phyloP scores from a whole-genome alignment of 169 alveolate species.

The Plasmodium gonderi region DNA sequence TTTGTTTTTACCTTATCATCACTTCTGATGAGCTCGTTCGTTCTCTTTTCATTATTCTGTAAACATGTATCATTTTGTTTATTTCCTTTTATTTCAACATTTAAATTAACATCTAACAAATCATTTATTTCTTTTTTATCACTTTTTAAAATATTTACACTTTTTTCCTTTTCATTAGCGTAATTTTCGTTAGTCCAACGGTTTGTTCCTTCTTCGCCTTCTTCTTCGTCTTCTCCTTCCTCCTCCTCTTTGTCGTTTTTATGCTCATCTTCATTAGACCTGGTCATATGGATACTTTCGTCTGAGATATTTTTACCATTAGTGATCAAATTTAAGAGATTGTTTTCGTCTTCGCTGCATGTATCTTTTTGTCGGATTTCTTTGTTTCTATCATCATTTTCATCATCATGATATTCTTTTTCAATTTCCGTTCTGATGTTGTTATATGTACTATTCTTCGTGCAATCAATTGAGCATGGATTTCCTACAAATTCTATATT shows the following conservation, averaged over 20 bases:
- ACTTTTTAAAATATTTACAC: neutral
- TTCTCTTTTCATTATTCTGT: neutral
- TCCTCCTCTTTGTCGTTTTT: neutral
- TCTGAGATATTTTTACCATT: no score
- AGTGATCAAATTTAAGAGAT: no score
- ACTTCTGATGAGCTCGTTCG: neutral
- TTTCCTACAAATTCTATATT: neutral
- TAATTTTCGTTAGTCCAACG: neutral
- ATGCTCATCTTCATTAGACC: neutral
- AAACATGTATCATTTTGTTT: neutral
- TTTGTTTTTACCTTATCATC: conserved; percentile 19
- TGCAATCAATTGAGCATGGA: neutral
- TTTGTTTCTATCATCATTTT: neutral
- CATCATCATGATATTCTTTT: neutral
- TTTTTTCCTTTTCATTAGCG: neutral
- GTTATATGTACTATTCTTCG: neutral
- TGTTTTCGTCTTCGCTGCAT: no score
- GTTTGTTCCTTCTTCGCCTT: neutral
- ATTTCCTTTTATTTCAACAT: neutral
- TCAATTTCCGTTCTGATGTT: neutral
- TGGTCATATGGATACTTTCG: neutral
- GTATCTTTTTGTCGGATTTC: neutral
- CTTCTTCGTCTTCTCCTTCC: neutral
- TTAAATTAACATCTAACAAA: neutral
- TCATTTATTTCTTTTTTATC: neutral